Percentiles rank a stretch among this genome's conserved stretches.
These are phyloP conservation scores for Coniella lustricola DNA, from an alignment of 2,329 filamentous ascomycete species.

Conservation along the genomic window DNA sequence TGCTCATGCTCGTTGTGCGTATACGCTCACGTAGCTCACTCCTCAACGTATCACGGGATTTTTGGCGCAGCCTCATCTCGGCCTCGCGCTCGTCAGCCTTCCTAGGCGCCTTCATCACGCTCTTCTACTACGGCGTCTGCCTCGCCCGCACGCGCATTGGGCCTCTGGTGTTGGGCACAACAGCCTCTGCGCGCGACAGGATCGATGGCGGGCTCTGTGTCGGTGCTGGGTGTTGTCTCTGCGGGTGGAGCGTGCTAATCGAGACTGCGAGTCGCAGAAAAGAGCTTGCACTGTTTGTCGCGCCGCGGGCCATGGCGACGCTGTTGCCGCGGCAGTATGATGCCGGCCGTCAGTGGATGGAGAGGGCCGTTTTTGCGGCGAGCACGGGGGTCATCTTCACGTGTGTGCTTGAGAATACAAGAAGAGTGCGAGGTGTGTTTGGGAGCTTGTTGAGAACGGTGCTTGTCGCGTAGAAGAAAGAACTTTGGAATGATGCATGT, in stretches of 20 bases:
- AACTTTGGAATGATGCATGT: not conserved
- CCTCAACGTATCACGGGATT: conserved; percentile 30
- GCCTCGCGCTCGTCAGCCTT: conserved; percentile 69
- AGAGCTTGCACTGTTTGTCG: conserved; percentile 75
- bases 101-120: conserved; percentile 65
- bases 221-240: conserved; percentile 63
- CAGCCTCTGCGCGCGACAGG: conserved; percentile 37
- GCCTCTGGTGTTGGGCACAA: conserved; percentile 56
- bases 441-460: conserved; percentile 52
- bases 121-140: conserved; percentile 84
- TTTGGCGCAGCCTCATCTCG: conserved; percentile 45
- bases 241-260: conserved; percentile 74
- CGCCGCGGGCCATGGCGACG: conserved; percentile 69
- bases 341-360: conserved; percentile 56
- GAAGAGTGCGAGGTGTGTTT: conserved; percentile 60
- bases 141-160: conserved; percentile 67
- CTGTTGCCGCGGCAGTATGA: conserved; percentile 65
- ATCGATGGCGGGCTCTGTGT: conserved; percentile 63
- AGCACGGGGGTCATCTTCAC: conserved; percentile 67
- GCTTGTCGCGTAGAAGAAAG: conserved; percentile 26
- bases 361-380: conserved; percentile 58
- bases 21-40: no score
- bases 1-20: conserved; percentile 48
- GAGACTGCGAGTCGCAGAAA: conserved; percentile 60
- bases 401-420: conserved; percentile 54